Conservation (phyloP, 768 basidiomycete genomes). For the Gautieria morchelliformis region DNA sequence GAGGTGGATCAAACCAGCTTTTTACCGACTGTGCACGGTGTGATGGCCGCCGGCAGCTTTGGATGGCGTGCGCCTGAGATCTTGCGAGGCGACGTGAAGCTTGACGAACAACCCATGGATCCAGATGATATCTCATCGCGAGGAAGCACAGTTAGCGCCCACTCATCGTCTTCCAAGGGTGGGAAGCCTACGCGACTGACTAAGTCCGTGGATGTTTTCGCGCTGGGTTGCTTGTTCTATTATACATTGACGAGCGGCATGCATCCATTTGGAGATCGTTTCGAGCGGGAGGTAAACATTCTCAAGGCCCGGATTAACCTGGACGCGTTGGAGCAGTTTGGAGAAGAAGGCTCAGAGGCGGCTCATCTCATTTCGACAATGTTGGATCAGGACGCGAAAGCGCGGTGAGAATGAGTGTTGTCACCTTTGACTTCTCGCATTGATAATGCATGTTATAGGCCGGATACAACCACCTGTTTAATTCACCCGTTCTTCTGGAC, state of each 20-base stretch:
- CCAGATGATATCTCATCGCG: conserved; percentile 55
- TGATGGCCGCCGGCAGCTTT: conserved; percentile 84
- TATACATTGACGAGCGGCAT: conserved; percentile 83
- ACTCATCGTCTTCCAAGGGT: conserved; percentile 20
- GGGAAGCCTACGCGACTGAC: conserved; percentile 63
- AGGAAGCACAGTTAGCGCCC: conserved; percentile 45
- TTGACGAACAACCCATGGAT: conserved; percentile 56
- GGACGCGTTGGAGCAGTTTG: conserved; percentile 64
- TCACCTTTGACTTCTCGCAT: conserved; percentile 3
- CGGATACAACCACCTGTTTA: conserved; percentile 79
- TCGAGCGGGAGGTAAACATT: conserved; percentile 91
- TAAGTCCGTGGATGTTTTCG: conserved; percentile 94
- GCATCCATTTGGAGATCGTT: conserved; percentile 92
- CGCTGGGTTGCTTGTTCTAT: conserved; percentile 91
- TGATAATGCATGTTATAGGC: conserved; percentile 36
- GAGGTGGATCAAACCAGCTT: conserved; percentile 96
- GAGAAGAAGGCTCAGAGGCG: conserved; percentile 92
- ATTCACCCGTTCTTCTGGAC: conserved; percentile 98
- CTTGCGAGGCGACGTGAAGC: conserved; percentile 83
- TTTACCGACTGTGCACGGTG: conserved; percentile 82
- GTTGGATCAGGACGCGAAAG: conserved; percentile 66
- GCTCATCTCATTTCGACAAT: conserved; percentile 69
- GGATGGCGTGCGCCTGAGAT: conserved; percentile 99
- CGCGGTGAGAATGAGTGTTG: conserved; percentile 41
- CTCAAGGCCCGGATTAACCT: conserved; percentile 70